Evolutionary conservation across 2,329 filamentous ascomycete species (phyloP).

Genomic region (Pseudogymnoascus sp.): DNA sequence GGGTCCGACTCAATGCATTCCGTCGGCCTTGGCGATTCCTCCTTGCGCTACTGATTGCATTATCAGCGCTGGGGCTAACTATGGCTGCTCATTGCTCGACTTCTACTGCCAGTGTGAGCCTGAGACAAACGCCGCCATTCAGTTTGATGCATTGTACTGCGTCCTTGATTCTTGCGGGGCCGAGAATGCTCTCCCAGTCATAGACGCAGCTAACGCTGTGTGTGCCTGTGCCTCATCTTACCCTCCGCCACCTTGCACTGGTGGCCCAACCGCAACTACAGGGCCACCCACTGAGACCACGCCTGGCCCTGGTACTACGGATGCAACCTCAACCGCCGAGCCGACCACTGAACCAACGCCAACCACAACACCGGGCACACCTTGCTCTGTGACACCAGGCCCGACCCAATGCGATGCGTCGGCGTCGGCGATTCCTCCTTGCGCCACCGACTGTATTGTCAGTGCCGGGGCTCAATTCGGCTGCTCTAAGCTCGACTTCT

Average conservation of each 20-base stretch:
- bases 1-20: neutral
- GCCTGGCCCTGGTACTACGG: neutral
- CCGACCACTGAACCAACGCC: neutral
- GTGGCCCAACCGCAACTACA: neutral
- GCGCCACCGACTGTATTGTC: neutral
- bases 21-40: neutral
- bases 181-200: neutral
- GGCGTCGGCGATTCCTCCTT: neutral
- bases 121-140: neutral
- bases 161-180: neutral
- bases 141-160: neutral
- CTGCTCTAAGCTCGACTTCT: neutral
- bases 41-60: neutral
- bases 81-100: neutral
- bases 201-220: neutral
- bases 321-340: neutral
- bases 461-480: neutral
- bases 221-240: neutral
- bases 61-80: neutral
- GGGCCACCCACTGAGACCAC: neutral
- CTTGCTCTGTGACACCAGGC: neutral
- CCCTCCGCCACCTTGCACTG: neutral
- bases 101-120: neutral
- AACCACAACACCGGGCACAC: neutral
- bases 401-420: neutral